Percentiles rank a stretch among this genome's conserved stretches.
Conservation (phyloP, 2,329 filamentous ascomycete species). For the Gaeumannomyces tritici region DNA sequence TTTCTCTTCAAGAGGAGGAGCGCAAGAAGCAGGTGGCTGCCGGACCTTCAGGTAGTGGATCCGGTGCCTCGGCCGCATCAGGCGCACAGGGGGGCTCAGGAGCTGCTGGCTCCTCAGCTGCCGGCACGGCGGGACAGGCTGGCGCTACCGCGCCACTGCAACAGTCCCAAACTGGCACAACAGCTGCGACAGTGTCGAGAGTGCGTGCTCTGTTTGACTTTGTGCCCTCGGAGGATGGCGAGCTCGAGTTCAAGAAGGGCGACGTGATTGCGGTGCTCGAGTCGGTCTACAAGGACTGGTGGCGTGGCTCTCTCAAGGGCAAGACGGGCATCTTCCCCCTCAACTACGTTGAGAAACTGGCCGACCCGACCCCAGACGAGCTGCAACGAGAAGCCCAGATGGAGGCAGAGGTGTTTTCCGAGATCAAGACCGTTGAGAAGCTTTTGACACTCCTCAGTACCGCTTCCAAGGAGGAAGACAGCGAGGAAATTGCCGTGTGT, state of each 20-base stretch:
- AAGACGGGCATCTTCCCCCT: conserved; percentile 97
- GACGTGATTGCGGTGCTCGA: conserved; percentile 96
- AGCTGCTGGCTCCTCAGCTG: conserved; percentile 22
- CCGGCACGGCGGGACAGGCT: conserved; percentile 23
- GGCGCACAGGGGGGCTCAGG: conserved; percentile 9
- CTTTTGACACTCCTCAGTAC: conserved; percentile 81
- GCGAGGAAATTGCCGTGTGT: conserved; percentile 83
- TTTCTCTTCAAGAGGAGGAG: conserved; percentile 85
- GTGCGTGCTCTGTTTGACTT: conserved; percentile 94
- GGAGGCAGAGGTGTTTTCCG: conserved; percentile 63
- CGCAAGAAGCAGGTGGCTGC: conserved; percentile 40
- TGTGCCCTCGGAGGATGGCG: conserved; percentile 83
- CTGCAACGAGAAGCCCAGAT: conserved; percentile 92
- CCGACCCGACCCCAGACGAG: conserved; percentile 90
- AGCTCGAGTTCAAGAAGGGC: conserved; percentile 92
- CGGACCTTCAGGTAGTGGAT: conserved; percentile 23
- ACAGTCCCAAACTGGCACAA: conserved; percentile 69
- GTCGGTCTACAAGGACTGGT: conserved; percentile 99
- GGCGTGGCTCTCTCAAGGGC: conserved; percentile 89
- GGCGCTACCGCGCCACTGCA: conserved; percentile 35
- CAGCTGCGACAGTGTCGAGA: conserved; percentile 89
- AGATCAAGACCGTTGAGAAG: conserved; percentile 56
- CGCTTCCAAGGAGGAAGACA: conserved; percentile 75
- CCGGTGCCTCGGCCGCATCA: conserved; percentile 18
- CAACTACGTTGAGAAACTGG: conserved; percentile 96